Base-by-base conservation (phyloP, 2,329 filamentous ascomycete species). In the Ceratocystis cubensis region DNA sequence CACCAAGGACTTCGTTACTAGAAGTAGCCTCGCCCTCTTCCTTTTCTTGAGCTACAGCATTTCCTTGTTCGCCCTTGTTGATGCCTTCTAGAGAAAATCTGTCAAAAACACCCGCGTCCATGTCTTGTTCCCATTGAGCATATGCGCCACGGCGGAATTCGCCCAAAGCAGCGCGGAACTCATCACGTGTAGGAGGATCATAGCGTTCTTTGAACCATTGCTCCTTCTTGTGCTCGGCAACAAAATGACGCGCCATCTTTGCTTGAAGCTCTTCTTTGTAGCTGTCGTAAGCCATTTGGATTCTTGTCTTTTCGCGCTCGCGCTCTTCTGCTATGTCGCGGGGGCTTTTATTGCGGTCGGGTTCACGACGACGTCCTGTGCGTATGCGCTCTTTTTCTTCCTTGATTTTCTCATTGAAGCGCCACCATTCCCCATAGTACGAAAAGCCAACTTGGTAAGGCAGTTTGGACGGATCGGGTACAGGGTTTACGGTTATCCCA, bases 141-240 rank as follows among this genome's bases (percentile, higher is more conserved):
- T 94, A 96, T 64, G 86, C 84, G 15, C 84, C 85, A 50, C 87
- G 85, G 61, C 95, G 88, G 73, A 89, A 91, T 61, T 91, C 88
- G 75, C 88, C 88, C 65, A 97, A 79, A 72, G 90, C 88, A 68
- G 80, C 79, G 66, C 88, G 86, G 72, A 96, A 84, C 1, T 83
- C 81, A 70, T 92, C 87, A 64, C 89, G 82, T 65, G 93, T 85
- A 71, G 94, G 90, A 0, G 90, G 84, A 37, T 95, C 87, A 72
- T 99, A 99, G 74, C 91, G 87, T 76, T 99, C 94, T 71, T 88
- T 90, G 78, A 99, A 99, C 94, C 94, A 99, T 74, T 99, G 93
- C 75, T 99, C 94, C 56, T 86, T 86, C 74, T 96, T 96, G 76
- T 99, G 94, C 71, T 91, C 88, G 63, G 88, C 84, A 53, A 99